These are phyloP conservation scores for Leptographium lundbergii DNA, from an alignment of 2,329 filamentous ascomycete genomes.

Conservation along the genomic window DNA sequence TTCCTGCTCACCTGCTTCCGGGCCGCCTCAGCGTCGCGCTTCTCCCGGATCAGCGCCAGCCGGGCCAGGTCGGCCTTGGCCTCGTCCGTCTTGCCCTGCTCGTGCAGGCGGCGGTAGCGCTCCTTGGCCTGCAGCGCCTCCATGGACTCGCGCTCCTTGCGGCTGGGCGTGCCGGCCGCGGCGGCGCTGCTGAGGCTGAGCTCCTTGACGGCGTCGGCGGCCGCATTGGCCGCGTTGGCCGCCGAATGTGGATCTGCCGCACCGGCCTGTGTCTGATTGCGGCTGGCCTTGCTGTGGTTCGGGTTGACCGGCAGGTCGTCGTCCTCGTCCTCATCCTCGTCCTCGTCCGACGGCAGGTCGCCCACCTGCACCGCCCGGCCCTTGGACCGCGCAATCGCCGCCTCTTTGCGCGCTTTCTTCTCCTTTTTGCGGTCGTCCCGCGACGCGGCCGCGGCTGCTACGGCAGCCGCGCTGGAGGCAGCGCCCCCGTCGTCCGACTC, in stretches of 20 bases:
- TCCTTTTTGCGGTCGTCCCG: conserved; percentile 89
- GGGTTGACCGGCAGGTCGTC: conserved; percentile 74
- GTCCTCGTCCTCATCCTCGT: conserved; percentile 32
- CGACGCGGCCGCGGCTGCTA: conserved; percentile 31
- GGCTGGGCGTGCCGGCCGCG: conserved; percentile 20
- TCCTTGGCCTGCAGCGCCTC: conserved; percentile 84
- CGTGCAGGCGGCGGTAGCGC: conserved; percentile 81
- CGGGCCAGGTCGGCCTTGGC: conserved; percentile 81
- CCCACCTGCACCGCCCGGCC: conserved; percentile 64
- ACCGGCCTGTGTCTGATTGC: conserved; percentile 32
- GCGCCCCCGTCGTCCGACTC: conserved; percentile 20
- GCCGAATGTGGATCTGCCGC: neutral
- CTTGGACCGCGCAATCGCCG: conserved; percentile 52
- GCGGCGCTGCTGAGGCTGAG: conserved; percentile 25
- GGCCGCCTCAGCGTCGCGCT: conserved; percentile 71
- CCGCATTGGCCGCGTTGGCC: conserved; percentile 24
- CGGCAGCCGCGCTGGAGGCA: conserved; percentile 30
- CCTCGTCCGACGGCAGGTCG: conserved; percentile 64
- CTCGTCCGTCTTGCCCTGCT: conserved; percentile 93
- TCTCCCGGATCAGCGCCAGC: conserved; percentile 69
- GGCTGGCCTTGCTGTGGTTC: conserved; percentile 71
- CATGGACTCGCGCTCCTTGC: conserved; percentile 56
- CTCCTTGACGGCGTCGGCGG: conserved; percentile 43
- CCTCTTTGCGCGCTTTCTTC: conserved; percentile 59
- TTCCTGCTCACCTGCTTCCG: conserved; percentile 52